Base-by-base conservation (phyloP, 2,329 filamentous ascomycete genomes). In the Apiospora marii region DNA sequence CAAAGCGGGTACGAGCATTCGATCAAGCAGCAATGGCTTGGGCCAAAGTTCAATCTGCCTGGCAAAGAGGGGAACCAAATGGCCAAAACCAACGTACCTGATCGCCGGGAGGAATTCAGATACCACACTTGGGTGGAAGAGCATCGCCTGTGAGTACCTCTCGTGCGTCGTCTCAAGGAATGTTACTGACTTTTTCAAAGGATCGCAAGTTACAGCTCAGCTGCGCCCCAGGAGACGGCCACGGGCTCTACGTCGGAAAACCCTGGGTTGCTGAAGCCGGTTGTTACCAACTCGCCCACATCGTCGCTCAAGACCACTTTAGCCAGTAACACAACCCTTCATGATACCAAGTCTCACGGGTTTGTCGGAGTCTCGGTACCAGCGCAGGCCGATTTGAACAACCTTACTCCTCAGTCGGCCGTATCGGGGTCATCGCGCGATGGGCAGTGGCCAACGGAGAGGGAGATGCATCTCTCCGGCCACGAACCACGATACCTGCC, bases 71-170 rank as follows among this genome's bases (percentile, higher is more conserved):
- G 96, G 19, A 99, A 99, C 76, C 92, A 92, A 75, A 96, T 98
- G 89, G 93, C 93, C 70, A 98, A 98, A 84, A 98, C 94, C 73
- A 99, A 99, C 80, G 94, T 99, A 10, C 96, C 96, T 3, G 94
- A 98, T 82, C 93, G 98, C 74, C 89, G 96, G 71, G 94, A 97
- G 80, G 93, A 94, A 68, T 99, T 97, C 81, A 88, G 96, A 72
- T 91, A 98, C 78, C 93, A 97, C 78, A 98, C 96, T 0, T 86
- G 97, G 78, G 83, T 92, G 71, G 93, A 96, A 78, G 96, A 99
- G 83, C 87, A 94, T 77, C 89, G 92, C 69, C 93, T 98, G 96
- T 96, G 85, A 87, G 91, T 86, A 51, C 37, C 2, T 1, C 10
- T 14, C n/a, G 10, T 19, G n/a, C 14, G 8, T 44, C 4, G 48